Conservation (phyloP, 2,329 filamentous ascomycete species). For the Colletotrichum theobromicola region DNA sequence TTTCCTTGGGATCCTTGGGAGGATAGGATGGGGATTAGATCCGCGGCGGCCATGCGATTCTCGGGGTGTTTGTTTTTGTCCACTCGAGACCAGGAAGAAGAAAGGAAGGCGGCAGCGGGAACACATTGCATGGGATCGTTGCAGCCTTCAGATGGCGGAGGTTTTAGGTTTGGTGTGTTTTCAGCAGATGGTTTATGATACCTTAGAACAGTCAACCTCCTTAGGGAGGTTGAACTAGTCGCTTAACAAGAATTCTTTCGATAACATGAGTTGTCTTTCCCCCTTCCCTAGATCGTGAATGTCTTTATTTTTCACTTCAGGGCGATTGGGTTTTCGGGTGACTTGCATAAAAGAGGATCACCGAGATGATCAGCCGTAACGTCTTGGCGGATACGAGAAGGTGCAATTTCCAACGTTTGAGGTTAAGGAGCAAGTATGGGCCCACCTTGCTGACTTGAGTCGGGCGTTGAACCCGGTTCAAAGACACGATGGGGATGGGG, state of each 20-base stretch:
- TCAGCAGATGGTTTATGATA: background rate
- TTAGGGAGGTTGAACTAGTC: background rate
- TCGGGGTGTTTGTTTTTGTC: background rate
- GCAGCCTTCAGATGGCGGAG: background rate
- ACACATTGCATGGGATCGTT: background rate
- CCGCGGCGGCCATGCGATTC: conserved; percentile 2
- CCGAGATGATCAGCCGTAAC: background rate
- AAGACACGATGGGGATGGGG: background rate
- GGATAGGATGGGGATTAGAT: background rate
- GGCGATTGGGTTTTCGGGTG: background rate
- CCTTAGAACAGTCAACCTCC: background rate
- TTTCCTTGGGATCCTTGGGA: background rate
- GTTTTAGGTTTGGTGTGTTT: background rate
- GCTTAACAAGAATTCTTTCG: background rate
- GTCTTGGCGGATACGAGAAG: background rate
- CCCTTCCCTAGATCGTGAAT: background rate
- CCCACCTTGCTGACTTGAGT: background rate
- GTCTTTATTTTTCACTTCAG: background rate
- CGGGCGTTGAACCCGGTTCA: background rate
- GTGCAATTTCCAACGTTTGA: conserved; percentile 8
- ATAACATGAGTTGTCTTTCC: background rate
- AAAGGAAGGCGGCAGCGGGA: background rate
- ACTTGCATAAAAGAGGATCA: background rate
- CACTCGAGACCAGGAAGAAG: background rate
- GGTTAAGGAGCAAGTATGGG: background rate